A percentile compares a stretch with the other conserved stretches of the same genome.
Evolutionary conservation across 2,329 filamentous ascomycete genomes (phyloP).

Genomic region (Blastomyces parvus): DNA sequence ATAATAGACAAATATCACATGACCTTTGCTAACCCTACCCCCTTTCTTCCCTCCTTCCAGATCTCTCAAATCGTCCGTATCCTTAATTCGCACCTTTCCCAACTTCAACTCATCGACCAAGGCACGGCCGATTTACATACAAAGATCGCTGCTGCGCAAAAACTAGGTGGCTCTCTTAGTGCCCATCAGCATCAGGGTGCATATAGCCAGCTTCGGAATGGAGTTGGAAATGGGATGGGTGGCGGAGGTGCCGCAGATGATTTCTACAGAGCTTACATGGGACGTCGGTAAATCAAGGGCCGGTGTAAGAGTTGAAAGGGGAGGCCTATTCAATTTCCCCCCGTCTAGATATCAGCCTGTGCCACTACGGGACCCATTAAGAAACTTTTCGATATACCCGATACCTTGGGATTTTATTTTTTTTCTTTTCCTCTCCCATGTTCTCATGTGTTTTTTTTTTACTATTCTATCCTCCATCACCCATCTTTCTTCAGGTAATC

Average conservation of each 20-base stretch:
- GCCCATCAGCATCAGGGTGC: conserved; percentile 35
- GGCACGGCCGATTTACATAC: conserved; percentile 71
- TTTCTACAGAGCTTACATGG: conserved; percentile 84
- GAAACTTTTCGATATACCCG: neutral
- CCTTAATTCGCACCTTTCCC: conserved; percentile 82
- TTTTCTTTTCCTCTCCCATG: neutral
- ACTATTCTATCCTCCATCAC: neutral
- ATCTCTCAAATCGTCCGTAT: conserved; percentile 92
- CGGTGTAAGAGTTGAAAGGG: neutral
- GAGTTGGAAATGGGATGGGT: conserved; percentile 23
- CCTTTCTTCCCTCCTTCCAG: conserved; percentile 36
- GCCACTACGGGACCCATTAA: neutral
- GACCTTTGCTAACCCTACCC: conserved; percentile 13
- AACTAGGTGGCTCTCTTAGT: conserved; percentile 54
- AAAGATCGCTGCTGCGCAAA: conserved; percentile 75
- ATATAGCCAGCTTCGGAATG: conserved; percentile 25
- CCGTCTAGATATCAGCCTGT: neutral
- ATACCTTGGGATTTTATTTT: neutral
- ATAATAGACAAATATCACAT: neutral
- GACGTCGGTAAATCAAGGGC: conserved; percentile 46
- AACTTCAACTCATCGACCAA: conserved; percentile 87
- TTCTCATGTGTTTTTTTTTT: neutral
- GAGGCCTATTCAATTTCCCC: neutral
- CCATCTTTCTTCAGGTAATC: neutral
- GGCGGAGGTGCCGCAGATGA: conserved; percentile 63